Evolutionary conservation across 2,329 filamentous ascomycete genomes (phyloP).

Genomic region (Tricladium varicosporioides): DNA sequence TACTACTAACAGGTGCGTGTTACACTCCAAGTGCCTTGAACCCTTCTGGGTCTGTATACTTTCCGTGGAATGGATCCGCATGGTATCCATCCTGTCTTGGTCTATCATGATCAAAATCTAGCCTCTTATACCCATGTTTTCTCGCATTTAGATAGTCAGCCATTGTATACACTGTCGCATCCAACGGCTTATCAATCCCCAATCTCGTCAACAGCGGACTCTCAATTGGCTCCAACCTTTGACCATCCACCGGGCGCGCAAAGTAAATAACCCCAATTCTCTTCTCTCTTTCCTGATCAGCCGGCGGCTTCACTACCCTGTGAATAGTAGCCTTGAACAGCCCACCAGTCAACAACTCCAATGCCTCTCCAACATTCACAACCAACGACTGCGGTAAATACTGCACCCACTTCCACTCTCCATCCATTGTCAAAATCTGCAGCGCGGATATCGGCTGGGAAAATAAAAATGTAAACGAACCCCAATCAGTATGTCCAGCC

Average conservation of each 20-base stretch:
- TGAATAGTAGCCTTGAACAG: conserved; percentile 36
- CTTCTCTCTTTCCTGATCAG: conserved; percentile 37
- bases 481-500: conserved; percentile 43
- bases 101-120: conserved; percentile 31
- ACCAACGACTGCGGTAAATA: conserved; percentile 38
- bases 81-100: conserved; percentile 8
- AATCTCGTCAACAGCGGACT: conserved; percentile 39
- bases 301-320: conserved; percentile 32
- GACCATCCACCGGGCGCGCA: conserved; percentile 38
- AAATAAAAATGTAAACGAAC: conserved; percentile 40
- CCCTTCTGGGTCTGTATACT: conserved; percentile 7
- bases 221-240: conserved; percentile 37
- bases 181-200: conserved; percentile 31
- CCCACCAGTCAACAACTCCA: conserved; percentile 34
- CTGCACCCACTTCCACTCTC: conserved; percentile 39
- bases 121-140: conserved; percentile 34
- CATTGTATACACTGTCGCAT: conserved; percentile 31
- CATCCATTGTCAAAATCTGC: conserved; percentile 37
- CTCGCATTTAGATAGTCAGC: conserved; percentile 32
- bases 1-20: too few species aligned
- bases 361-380: conserved; percentile 38
- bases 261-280: conserved; percentile 42
- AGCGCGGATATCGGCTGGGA: conserved; percentile 40
- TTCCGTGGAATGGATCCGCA: conserved; percentile 10
- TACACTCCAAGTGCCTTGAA: conserved; percentile 1